Evolutionary conservation across 176 grass and related monocot genomes (phyloP).

Genomic region (Eragrostis curvula): DNA sequence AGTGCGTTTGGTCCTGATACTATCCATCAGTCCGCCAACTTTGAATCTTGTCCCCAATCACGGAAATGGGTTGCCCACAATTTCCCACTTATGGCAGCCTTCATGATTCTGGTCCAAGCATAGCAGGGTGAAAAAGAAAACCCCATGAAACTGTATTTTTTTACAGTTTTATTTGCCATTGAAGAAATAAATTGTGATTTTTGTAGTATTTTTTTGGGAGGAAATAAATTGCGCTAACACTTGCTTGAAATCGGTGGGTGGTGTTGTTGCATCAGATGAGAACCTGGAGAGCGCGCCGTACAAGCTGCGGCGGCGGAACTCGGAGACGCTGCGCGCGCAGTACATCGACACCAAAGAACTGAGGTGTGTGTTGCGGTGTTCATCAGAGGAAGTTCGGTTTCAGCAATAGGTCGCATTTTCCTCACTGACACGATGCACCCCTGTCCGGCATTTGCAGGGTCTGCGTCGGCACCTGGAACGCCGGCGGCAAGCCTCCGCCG

Average conservation of each 20-base stretch:
- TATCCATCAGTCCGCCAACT: too few relatives aligned
- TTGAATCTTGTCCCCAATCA: constrained; percentile 5
- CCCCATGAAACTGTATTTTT: not conserved
- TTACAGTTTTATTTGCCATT: not conserved
- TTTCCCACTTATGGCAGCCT: not conserved
- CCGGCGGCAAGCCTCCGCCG: constrained; percentile 64
- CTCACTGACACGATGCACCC: not conserved
- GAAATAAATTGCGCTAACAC: not conserved
- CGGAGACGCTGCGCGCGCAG: constrained; percentile 90
- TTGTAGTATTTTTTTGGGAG: not conserved
- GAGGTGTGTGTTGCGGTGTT: constrained; percentile 31
- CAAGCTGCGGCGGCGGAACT: constrained; percentile 71
- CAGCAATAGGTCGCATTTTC: not conserved
- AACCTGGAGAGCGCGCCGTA: constrained; percentile 53
- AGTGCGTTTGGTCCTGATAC: too few relatives aligned
- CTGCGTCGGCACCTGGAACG: constrained; percentile 81
- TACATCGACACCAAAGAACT: constrained; percentile 92
- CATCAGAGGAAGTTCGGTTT: not conserved
- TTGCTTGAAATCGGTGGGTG: not conserved
- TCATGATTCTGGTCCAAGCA: not conserved
- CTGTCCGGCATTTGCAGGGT: constrained; percentile 44
- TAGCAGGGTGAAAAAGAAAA: not conserved
- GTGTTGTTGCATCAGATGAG: constrained; percentile 38
- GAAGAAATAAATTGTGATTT: not conserved
- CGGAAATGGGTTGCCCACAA: not conserved